Conservation (phyloP, 495 filamentous ascomycete genomes). For the Sphaerosporella brunnea region DNA sequence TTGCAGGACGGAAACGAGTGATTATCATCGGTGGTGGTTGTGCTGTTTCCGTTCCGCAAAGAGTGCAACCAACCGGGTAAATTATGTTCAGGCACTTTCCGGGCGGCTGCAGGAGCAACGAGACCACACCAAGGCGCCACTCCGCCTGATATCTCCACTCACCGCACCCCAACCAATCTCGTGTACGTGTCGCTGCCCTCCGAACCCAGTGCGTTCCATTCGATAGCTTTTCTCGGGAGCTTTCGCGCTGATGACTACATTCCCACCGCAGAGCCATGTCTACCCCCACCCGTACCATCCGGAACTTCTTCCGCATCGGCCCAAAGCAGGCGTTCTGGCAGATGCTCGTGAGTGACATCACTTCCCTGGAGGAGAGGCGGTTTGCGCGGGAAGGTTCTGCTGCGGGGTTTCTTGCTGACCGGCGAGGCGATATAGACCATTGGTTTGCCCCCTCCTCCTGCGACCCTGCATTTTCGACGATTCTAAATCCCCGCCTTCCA, state of each 20-base stretch:
- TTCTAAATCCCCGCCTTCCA: slow-evolving; percentile 25
- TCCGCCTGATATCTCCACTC: too few species aligned
- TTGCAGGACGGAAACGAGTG: slow-evolving; percentile 10
- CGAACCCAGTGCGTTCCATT: too few species aligned
- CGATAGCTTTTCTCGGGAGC: too few species aligned
- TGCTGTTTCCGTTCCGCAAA: not conserved
- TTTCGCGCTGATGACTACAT: too few species aligned
- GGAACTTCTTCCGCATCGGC: slow-evolving; percentile 72
- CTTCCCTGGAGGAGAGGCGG: not conserved
- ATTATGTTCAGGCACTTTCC: too few species aligned
- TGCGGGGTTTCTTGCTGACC: slow-evolving; percentile 11
- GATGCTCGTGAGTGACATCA: slow-evolving; percentile 54
- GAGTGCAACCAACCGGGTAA: not conserved
- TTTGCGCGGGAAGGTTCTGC: not conserved
- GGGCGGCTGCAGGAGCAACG: too few species aligned
- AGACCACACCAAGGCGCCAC: too few species aligned
- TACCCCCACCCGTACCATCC: slow-evolving; percentile 67
- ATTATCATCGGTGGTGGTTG: slow-evolving; percentile 13
- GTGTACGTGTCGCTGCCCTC: too few species aligned
- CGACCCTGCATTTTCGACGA: too few species aligned
- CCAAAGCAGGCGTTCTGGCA: slow-evolving; percentile 83
- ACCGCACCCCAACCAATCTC: too few species aligned
- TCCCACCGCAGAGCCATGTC: slow-evolving; percentile 51
- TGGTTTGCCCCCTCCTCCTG: slow-evolving; percentile 11
- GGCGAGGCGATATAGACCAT: slow-evolving; percentile 18